A percentile compares a stretch with the other conserved stretches of the same genome.
Conservation (phyloP, 2,329 filamentous ascomycete species). For the Bipolaris victoriae region DNA sequence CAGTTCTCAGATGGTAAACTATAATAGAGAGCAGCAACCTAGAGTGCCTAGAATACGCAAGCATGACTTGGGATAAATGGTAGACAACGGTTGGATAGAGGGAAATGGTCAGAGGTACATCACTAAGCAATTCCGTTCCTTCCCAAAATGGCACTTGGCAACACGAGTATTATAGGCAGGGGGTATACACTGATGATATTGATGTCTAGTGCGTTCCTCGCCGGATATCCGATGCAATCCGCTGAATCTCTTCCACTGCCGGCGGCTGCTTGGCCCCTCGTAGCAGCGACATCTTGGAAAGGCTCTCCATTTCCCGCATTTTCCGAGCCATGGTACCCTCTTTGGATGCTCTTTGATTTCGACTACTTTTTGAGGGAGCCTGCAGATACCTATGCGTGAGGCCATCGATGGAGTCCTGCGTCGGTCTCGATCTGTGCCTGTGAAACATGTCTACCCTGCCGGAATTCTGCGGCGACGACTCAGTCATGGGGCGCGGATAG, state of each 20-base stretch:
- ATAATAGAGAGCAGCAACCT: not conserved
- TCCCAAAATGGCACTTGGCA: not conserved
- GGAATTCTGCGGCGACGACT: not conserved
- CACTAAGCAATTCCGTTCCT: not conserved
- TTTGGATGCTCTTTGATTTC: not conserved
- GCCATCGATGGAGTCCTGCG: not conserved
- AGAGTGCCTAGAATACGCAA: not conserved
- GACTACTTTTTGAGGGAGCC: not conserved
- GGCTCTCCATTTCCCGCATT: conserved; percentile 8
- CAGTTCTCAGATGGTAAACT: conserved; percentile 76
- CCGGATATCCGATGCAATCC: conserved; percentile 31
- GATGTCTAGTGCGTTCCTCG: conserved; percentile 22
- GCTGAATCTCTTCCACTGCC: conserved; percentile 30
- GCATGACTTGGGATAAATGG: not conserved
- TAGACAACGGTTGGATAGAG: not conserved
- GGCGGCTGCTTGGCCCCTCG: conserved; percentile 20
- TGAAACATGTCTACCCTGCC: not conserved
- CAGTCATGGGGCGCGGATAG: not conserved
- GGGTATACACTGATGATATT: not conserved
- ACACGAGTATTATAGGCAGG: not conserved
- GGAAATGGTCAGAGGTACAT: not conserved
- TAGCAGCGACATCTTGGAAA: conserved; percentile 1
- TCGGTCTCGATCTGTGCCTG: not conserved
- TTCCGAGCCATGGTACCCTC: conserved; percentile 3
- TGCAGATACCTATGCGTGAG: not conserved